These are phyloP conservation scores for Themeda triandra DNA, from an alignment of 176 grass and related monocot genomes.

Conservation along the genomic window DNA sequence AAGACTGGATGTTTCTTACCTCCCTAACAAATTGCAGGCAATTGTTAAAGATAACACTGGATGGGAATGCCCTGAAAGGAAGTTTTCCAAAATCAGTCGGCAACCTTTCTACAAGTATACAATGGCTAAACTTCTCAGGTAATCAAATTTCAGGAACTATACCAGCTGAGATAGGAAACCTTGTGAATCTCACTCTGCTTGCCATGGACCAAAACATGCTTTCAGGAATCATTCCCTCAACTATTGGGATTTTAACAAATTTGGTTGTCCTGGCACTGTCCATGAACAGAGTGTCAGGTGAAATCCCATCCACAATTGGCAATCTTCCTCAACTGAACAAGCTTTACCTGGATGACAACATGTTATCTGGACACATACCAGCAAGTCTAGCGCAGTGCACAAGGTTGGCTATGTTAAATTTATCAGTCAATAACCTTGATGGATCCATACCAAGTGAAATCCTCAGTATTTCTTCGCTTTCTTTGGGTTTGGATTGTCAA, in stretches of 20 bases:
- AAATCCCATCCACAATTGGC: slow-evolving; percentile 44
- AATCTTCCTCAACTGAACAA: slow-evolving; percentile 27
- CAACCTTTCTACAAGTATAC: slow-evolving; percentile 27
- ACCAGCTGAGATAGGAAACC: slow-evolving; percentile 39
- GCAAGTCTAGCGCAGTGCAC: slow-evolving; percentile 20
- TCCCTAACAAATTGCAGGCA: slow-evolving; percentile 29
- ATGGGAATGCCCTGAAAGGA: slow-evolving; percentile 11
- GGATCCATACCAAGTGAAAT: slow-evolving; percentile 36
- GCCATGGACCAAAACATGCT: slow-evolving; percentile 47
- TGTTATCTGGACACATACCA: slow-evolving; percentile 45
- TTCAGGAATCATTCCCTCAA: slow-evolving; percentile 44
- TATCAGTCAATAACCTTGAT: slow-evolving; percentile 29
- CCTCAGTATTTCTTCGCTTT: slow-evolving; percentile 3
- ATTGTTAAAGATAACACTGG: slow-evolving; percentile 2
- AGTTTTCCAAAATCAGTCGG: slow-evolving; percentile 16
- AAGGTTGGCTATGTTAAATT: slow-evolving; percentile 19
- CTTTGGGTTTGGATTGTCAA: slow-evolving; percentile 18
- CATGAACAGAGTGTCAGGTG: slow-evolving; percentile 40
- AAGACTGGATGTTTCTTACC: slow-evolving; percentile 7
- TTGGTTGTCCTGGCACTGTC: slow-evolving; percentile 37
- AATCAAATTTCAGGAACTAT: slow-evolving; percentile 36
- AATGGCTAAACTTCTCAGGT: not conserved
- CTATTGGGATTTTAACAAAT: slow-evolving; percentile 34
- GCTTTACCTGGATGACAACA: slow-evolving; percentile 38
- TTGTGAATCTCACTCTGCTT: slow-evolving; percentile 30